Evolutionary conservation across 352 stramenopile genomes (phyloP).

Genomic region (Phytophthora cryptogea): DNA sequence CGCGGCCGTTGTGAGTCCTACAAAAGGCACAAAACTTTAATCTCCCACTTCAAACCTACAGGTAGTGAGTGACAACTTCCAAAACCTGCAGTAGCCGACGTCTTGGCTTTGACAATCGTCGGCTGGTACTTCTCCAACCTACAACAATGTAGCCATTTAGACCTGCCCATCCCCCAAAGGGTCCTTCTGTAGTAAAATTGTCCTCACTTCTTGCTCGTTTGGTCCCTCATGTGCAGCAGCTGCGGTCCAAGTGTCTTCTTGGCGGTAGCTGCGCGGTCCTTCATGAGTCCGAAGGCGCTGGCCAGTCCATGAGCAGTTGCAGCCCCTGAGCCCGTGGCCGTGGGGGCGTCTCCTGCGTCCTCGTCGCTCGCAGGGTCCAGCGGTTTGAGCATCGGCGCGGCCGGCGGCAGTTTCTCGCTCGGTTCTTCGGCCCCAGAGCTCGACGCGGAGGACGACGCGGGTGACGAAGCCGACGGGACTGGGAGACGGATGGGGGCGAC

Average conservation of each 20-base stretch:
- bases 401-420: slow-evolving; percentile 26
- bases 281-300: slow-evolving; percentile 53
- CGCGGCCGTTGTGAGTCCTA: slow-evolving; percentile 25
- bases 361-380: slow-evolving; percentile 32
- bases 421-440: slow-evolving; percentile 37
- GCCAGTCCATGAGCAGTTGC: slow-evolving; percentile 16
- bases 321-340: slow-evolving; percentile 11
- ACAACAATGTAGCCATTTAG: slow-evolving; percentile 17
- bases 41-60: background rate
- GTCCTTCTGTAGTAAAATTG: background rate
- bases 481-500: slow-evolving; percentile 1
- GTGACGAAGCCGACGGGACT: slow-evolving; percentile 16
- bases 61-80: background rate
- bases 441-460: slow-evolving; percentile 33
- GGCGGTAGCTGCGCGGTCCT: slow-evolving; percentile 51
- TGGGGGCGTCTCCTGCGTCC: slow-evolving; percentile 26
- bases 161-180: slow-evolving; percentile 11
- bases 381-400: slow-evolving; percentile 21
- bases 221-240: slow-evolving; percentile 51
- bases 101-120: slow-evolving; percentile 74
- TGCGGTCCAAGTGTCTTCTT: slow-evolving; percentile 65
- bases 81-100: slow-evolving; percentile 65
- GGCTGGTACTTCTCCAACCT: slow-evolving; percentile 79
- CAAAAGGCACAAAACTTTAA: slow-evolving; percentile 1
- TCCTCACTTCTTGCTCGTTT: slow-evolving; percentile 52